Conservation (phyloP, 2,329 filamentous ascomycete genomes). For the Rachicladosporium sp. region DNA sequence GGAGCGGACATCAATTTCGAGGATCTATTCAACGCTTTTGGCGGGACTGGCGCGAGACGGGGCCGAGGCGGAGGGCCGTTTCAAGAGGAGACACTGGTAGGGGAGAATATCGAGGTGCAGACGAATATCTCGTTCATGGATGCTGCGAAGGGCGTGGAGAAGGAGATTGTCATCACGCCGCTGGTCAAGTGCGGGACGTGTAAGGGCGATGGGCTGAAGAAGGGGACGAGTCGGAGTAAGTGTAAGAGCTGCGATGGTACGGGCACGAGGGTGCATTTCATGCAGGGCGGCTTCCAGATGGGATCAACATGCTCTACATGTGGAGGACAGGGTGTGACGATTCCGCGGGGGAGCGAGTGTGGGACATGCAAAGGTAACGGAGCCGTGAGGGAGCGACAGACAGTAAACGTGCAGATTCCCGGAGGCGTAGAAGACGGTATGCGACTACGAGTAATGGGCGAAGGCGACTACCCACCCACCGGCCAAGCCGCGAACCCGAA, state of each 20-base stretch:
- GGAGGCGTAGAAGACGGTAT: slow-evolving; percentile 95
- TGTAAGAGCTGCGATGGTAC: slow-evolving; percentile 79
- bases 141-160: slow-evolving; percentile 78
- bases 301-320: slow-evolving; percentile 76
- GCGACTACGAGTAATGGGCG: slow-evolving; percentile 71
- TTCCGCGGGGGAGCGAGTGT: slow-evolving; percentile 73
- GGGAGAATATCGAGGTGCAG: slow-evolving; percentile 91
- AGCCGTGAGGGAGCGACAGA: slow-evolving; percentile 70
- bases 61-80: slow-evolving; percentile 50
- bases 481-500: slow-evolving; percentile 54
- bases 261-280: slow-evolving; percentile 74
- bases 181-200: slow-evolving; percentile 73
- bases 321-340: slow-evolving; percentile 61
- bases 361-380: slow-evolving; percentile 68
- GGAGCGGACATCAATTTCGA: slow-evolving; percentile 86
- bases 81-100: slow-evolving; percentile 71
- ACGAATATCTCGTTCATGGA: slow-evolving; percentile 91
- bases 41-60: slow-evolving; percentile 45
- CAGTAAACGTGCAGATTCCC: slow-evolving; percentile 80
- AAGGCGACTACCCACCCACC: slow-evolving; percentile 75
- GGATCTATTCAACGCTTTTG: slow-evolving; percentile 83
- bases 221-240: slow-evolving; percentile 57
- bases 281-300: slow-evolving; percentile 94
- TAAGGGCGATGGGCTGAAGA: slow-evolving; percentile 69
- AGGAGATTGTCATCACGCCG: slow-evolving; percentile 79